Evolutionary conservation across 2,329 filamentous ascomycete species (phyloP), one percentile per base, ranked within the genome.

Genomic region (Niveomyces coronatus): DNA sequence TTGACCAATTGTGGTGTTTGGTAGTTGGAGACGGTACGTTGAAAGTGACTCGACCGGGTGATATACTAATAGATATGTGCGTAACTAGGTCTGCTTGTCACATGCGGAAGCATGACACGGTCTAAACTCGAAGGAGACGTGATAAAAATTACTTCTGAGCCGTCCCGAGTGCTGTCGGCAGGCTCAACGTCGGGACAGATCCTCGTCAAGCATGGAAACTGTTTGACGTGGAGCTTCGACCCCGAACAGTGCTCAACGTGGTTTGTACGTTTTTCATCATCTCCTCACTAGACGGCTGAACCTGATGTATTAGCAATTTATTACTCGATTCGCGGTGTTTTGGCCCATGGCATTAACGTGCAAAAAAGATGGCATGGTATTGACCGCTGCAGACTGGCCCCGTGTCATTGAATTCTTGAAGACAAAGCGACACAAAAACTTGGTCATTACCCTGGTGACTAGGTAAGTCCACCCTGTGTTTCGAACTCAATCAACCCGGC

Each of bases 1-100:
- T 70, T 31, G 53, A 61, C 1, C 68, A 71, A 44, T 39, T 68
- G 9, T 71, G 67, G 68, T 64, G 60, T 42, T 45, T 71, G 5
- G 50, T 68, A 6, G 42, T 71, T 2, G 61, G 62, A 28, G 61
- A 67, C 31, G 57, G 65, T 67, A 49, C 47, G 60, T 41, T 2
- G 10, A 11, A 11, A 13, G 41, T 27, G 13, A 9, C 18, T 15
- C 6, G 27, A 9, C 4, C 4, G 5, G 10, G 5, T 10, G 10
- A 14, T 16, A 9, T 2, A 15, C n/a, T 5, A 6, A 17, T 22
- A 11, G 31, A 39, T 31, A 42, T 11, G 4, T 34, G 6, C 9
- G 24, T 24, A 5, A 47, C 47, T 45, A 53, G 55, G 47, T 7
- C 47, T 65, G 3, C 50, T 68, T 4, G 52, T 68, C 4, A 68